Conservation (phyloP, 768 basidiomycete genomes). For the Pholiota molesta region DNA sequence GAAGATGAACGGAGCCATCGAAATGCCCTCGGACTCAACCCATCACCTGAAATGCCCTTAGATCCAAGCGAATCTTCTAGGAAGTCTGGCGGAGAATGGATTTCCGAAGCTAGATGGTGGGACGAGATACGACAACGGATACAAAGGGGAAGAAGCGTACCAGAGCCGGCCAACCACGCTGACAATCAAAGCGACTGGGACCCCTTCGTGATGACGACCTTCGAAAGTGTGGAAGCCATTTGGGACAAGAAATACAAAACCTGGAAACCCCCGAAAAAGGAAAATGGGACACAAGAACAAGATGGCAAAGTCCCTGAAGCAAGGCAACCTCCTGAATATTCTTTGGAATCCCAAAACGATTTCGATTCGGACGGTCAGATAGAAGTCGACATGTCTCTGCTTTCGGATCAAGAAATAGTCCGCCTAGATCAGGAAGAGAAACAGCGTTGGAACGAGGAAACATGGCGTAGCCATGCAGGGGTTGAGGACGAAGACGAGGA, state of each 20-base stretch:
- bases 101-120: constrained; percentile 76
- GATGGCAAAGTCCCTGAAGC: constrained; percentile 19
- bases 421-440: constrained; percentile 28
- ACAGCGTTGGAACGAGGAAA: constrained; percentile 19
- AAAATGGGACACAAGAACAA: constrained; percentile 9
- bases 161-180: constrained; percentile 18
- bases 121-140: constrained; percentile 69
- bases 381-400: constrained; percentile 56
- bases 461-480: neutral
- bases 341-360: constrained; percentile 21
- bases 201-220: constrained; percentile 80
- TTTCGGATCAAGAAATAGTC: constrained; percentile 53
- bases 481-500: constrained; percentile 24
- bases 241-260: constrained; percentile 69
- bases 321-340: constrained; percentile 9
- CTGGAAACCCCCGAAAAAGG: constrained; percentile 52
- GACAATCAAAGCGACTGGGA: constrained; percentile 51
- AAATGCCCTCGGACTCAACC: constrained; percentile 62
- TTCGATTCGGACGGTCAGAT: constrained; percentile 25
- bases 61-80: constrained; percentile 69
- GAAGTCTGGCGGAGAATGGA: constrained; percentile 63
- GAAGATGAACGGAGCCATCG: constrained; percentile 90
- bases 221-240: constrained; percentile 86
- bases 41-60: constrained; percentile 73
- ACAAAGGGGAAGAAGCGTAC: constrained; percentile 39